Base-by-base conservation (phyloP, 305 asterid genomes). In the Fraxinus ornus region DNA sequence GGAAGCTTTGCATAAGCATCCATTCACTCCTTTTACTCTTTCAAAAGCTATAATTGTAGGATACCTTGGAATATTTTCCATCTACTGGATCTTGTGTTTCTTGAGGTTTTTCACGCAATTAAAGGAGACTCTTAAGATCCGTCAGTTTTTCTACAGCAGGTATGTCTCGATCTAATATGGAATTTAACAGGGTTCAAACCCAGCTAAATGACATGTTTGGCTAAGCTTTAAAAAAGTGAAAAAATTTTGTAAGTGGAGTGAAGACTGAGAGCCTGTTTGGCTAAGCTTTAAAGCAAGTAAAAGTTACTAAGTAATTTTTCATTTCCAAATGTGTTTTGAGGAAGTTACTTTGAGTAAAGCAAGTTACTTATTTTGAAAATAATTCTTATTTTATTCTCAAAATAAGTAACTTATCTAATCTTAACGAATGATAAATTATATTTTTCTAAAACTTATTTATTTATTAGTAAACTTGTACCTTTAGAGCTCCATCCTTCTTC, bases 1-100 rank as follows among this genome's bases (percentile, higher is more conserved):
- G 88, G 99, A 97, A 84, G 99, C 98, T 80, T 93, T 97, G 80
- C 96, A 93, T 91, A 80, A 89, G 80, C 98, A 97, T 83, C 99
- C 99, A 4, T 82, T 94, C 87, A 90, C 88, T 1, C 98, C 99
- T 60, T 87, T 97, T 64, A 93, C 99, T 6, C 77, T 93, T 80
- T 80, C 91, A 35, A 97, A 91, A 88, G 98, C 94, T 80, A 89
- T 93, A 75, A 91, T 97, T 64, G 80, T 94, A 32, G 98, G 95
- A 74, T 97, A 93, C 88, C 86, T 97, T 90, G 98, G 97, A 70
- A 89, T 93, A 85, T 92, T 93, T 81, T 90, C 97, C 70, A 37
- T 92, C 79, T 97, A 93, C 87, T 97, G 97, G 90, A 82, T 89
- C 80, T 89, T 94, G 86, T 92, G 96, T 86, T 97, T 97, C 81